phyloP scores from a whole-genome alignment of 208 protist genomes.

The Trypanosoma conorhini region DNA sequence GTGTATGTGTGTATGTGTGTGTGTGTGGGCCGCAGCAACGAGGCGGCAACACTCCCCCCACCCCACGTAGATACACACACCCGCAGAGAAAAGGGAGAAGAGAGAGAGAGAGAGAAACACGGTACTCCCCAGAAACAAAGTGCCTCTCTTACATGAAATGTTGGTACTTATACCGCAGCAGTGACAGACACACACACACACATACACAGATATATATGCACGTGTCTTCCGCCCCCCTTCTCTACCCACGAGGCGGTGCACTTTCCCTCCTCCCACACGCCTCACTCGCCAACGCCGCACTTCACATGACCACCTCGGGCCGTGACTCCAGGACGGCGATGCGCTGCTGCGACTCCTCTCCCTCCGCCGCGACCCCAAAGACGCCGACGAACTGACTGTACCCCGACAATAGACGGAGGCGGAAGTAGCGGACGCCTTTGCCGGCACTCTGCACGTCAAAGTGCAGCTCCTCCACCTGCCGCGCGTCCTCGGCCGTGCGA shows the following conservation, averaged over 20 bases:
- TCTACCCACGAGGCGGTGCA: too few relatives aligned
- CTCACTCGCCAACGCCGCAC: not conserved
- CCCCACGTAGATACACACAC: not conserved
- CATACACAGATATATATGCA: too few relatives aligned
- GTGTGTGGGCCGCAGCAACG: conserved; percentile 5
- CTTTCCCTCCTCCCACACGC: too few relatives aligned
- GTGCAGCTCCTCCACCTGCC: conserved; percentile 65
- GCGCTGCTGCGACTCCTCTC: conserved; percentile 86
- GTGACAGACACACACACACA: not conserved
- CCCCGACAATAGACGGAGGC: conserved; percentile 64
- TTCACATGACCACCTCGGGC: conserved; percentile 78
- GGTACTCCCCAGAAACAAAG: not conserved
- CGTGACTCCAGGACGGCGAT: conserved; percentile 77
- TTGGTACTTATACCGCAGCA: not conserved
- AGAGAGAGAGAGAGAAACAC: not conserved
- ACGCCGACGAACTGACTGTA: conserved; percentile 86
- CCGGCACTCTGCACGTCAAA: conserved; percentile 59
- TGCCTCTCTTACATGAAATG: not conserved
- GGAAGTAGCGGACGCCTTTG: conserved; percentile 52
- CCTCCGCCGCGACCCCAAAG: conserved; percentile 57
- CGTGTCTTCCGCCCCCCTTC: too few relatives aligned
- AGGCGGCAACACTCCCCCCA: too few relatives aligned
- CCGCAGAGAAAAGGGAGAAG: not conserved
- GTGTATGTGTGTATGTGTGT: conserved; percentile 21
- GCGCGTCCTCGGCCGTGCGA: conserved; percentile 19